Conservation (phyloP, 164 flowering plant genomes). For the Vitis vinifera region ASM3070453v1 NC_081823.1:6849501-6850000, state of each 20-base stretch:
- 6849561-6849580: neutral
- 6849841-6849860: neutral
- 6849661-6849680: neutral
- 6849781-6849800: neutral
- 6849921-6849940: conserved; percentile 1
- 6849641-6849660: neutral
- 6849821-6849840: neutral
- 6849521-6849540: no score
- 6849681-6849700: no score
- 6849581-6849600: neutral
- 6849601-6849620: neutral
- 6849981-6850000: conserved; percentile 11
- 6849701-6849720: neutral
- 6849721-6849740: neutral
- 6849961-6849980: conserved; percentile 1
- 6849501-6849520: no score
- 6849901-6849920: neutral
- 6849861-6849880: neutral
- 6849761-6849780: neutral
- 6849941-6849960: conserved; percentile 1
- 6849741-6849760: neutral
- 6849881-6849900: neutral
- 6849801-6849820: neutral
- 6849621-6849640: no score
- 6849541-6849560: neutral